Base-by-base conservation (phyloP, 23 red algal genomes). In the Pyropia yezoensis region DNA sequence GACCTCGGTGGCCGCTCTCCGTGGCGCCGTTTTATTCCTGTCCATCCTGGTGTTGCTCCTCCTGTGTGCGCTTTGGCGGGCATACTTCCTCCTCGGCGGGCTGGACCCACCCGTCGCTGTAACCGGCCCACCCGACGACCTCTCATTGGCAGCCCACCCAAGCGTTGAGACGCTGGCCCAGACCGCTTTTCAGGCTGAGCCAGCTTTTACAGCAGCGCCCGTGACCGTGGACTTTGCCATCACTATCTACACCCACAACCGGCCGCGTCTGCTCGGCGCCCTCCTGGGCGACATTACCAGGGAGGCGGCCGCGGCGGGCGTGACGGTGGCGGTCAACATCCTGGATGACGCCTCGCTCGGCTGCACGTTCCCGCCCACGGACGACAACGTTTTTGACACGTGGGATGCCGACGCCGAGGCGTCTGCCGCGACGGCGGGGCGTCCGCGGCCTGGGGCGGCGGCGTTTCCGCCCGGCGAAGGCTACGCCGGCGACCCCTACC, bases 171-270 rank as follows among this genome's bases (percentile, higher is more conserved):
- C 39, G 39, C 39, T 6, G 39, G 6, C 11, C 0, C 39, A 3
- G 39, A 47, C 39, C 39, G 39, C 6, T 13, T 3, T 3, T 13
- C 7, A 47, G 39, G 11, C 0, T 1, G 6, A 6, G 39, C 39
- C 39, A 6, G 39, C 11, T 13, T 1, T 8, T 47, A 0, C 11
- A 8, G 11, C 39, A 13, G 9, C 11, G 39, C 7, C 39, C 9
- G 11, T 8, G 0, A 47, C 39, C 39, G 39, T 47, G 6, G 82
- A 88, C 57, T 88, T 54, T 62, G 72, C 71, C 70, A 56, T 95
- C 20, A 95, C 90, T 11, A 70, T 95, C 29, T 95, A 95, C 64
- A 63, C 75, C 14, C 86, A 95, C 50, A 80, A 95, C 69, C 65
- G 90, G 14, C 90, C 90, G 20, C 63, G 66, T 11, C 66, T 76